phyloP scores from a whole-genome alignment of 305 asterid genomes.

The Fraxinus sp. region DNA sequence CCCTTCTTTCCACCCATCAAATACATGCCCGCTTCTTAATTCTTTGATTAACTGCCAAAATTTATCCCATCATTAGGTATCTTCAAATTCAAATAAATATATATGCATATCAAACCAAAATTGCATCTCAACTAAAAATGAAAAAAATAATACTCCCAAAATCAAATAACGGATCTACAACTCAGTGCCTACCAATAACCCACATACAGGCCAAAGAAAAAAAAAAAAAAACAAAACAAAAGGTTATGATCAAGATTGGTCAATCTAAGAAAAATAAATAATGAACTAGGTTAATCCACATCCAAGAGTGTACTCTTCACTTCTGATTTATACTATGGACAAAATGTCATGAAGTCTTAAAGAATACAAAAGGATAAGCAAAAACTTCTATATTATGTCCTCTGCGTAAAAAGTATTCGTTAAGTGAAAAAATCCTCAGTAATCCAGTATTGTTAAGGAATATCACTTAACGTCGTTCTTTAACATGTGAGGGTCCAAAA shows the following conservation, averaged over 20 bases:
- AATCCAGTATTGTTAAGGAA: background rate
- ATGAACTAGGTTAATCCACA: background rate
- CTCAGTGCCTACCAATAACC: background rate
- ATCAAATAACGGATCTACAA: background rate
- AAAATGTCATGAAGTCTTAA: background rate
- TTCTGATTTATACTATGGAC: background rate
- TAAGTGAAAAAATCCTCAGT: background rate
- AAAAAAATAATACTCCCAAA: background rate
- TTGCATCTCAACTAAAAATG: background rate
- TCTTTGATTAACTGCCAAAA: slow-evolving; percentile 62
- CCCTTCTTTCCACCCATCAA: slow-evolving; percentile 92
- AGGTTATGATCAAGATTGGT: background rate
- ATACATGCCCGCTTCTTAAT: slow-evolving; percentile 65
- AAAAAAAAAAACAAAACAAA: too few relatives aligned
- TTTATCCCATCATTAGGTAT: slow-evolving; percentile 13
- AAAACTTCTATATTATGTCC: background rate
- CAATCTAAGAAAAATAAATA: background rate
- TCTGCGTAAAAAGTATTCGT: background rate
- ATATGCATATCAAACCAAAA: background rate
- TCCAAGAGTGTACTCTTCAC: background rate
- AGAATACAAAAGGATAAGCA: background rate
- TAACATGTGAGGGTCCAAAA: background rate
- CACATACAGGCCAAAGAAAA: background rate
- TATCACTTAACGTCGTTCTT: background rate
- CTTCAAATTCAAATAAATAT: background rate